Evolutionary conservation across 169 alveolate species (phyloP).

Genomic region (Cryptosporidium bovis): DNA sequence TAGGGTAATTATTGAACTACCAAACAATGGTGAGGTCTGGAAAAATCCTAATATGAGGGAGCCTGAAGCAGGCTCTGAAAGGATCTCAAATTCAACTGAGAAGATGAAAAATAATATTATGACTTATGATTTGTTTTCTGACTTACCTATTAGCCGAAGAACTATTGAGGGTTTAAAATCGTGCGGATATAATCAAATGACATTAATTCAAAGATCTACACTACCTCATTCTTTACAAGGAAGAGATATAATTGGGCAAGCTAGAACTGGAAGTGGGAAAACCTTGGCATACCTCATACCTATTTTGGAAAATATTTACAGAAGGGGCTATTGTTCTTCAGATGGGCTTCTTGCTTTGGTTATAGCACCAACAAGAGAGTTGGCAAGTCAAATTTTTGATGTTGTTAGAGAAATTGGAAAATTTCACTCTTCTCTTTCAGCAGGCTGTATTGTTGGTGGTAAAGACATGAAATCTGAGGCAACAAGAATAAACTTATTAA

Average conservation of each 20-base stretch:
- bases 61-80: not conserved
- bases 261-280: conserved; percentile 95
- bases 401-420: conserved; percentile 85
- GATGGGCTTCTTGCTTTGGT: conserved; percentile 89
- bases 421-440: conserved; percentile 87
- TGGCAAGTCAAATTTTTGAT: conserved; percentile 91
- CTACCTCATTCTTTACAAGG: conserved; percentile 92
- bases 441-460: conserved; percentile 94
- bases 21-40: conserved; percentile 38
- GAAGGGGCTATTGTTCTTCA: conserved; percentile 64
- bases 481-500: conserved; percentile 84
- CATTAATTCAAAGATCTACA: conserved; percentile 88
- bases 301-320: conserved; percentile 88
- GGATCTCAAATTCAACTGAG: not conserved
- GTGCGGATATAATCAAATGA: conserved; percentile 86
- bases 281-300: conserved; percentile 92
- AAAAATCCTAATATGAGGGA: conserved; percentile 21
- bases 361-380: conserved; percentile 91
- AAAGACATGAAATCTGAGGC: conserved; percentile 89
- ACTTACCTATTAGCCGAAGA: conserved; percentile 87
- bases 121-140: conserved; percentile 82
- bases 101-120: conserved; percentile 5
- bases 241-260: conserved; percentile 89
- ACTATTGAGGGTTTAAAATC: conserved; percentile 85
- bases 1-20: conserved; percentile 74